Conservation (phyloP, 495 filamentous ascomycete species). For the Trichoderma erinaceum region DNA sequence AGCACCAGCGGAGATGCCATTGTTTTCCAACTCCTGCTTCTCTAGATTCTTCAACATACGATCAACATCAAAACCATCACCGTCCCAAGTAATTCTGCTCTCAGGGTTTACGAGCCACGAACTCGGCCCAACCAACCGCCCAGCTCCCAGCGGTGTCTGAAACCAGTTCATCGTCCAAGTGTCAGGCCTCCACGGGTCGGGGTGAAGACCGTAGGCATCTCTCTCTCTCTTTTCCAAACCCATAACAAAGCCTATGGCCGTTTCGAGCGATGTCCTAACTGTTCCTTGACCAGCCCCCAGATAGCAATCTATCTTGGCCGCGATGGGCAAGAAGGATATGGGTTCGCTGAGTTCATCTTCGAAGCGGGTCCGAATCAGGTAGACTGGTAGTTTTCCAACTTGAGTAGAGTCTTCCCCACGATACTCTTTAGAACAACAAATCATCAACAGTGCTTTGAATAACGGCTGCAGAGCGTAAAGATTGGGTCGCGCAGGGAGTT, state of each 20-base stretch:
- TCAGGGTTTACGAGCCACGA: background rate
- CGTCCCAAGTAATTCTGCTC: too few relatives aligned
- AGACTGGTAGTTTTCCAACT: slow-evolving; percentile 18
- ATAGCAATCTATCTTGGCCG: background rate
- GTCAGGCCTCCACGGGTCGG: background rate
- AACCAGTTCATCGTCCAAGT: background rate
- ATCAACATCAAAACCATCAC: too few relatives aligned
- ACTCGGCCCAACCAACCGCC: slow-evolving; percentile 6
- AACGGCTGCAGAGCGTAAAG: slow-evolving; percentile 2
- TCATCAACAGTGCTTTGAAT: slow-evolving; percentile 14
- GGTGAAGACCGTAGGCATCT: slow-evolving; percentile 17
- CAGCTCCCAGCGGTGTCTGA: background rate
- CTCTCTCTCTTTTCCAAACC: slow-evolving; percentile 14
- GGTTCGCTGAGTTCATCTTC: slow-evolving; percentile 24
- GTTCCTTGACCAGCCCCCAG: background rate
- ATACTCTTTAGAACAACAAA: slow-evolving; percentile 9
- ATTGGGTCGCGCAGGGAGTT: background rate
- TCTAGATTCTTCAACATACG: too few relatives aligned
- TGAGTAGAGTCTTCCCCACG: background rate
- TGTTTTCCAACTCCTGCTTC: too few relatives aligned
- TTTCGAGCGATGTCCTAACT: slow-evolving; percentile 14
- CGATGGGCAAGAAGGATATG: slow-evolving; percentile 24
- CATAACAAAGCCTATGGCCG: slow-evolving; percentile 15
- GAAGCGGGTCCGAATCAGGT: slow-evolving; percentile 22
- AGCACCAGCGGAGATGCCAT: too few relatives aligned